Base-by-base conservation (phyloP, 257 asterid genomes). In the Solanum chiquidenum region DNA sequence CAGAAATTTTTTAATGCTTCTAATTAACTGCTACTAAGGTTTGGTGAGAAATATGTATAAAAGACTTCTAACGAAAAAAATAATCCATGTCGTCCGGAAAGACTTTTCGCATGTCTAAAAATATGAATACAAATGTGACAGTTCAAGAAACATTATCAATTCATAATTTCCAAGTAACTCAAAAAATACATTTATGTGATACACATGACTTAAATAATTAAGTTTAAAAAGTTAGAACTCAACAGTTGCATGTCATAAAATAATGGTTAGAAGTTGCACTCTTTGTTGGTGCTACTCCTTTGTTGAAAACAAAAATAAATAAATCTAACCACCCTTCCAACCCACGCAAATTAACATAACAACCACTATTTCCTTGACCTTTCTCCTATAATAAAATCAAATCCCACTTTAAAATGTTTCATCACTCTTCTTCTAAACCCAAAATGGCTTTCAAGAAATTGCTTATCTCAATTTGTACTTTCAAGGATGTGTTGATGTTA, bases 361-460 rank as follows among this genome's bases (percentile, higher is more conserved):
- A 60, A 87, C 58, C 34, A 37, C 80, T 27, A 64, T 64, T 23
- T 64, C 23, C 76, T 76, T 44, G 62, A 80, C 85, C 37, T 16
- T 46, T 80, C 85, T 46, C 88, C 89, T 38, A 46, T 77, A 13
- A 20, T 37, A 77, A 12, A 29, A 25, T 21, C 7, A n/a, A 13
- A 86, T 49, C 27, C 31, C 62, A 58, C 42, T 16, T n/a, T n/a
- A 25, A 64, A 84, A 37, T 44, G 25, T 35, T 37, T 37, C 60
- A 10, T 33, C n/a, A 34, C 49, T 35, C 23, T 12, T 23, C 14
- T 85, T 14, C 14, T 40, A 37, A 25, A 75, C 23, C 9, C 33
- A 62, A 87, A 87, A 91, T 90, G 93, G 86, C 87, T 68, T 84
- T 91, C 89, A 91, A 90, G 86, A 91, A 89, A 27, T 64, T 91